A percentile compares a stretch with the other conserved stretches of the same genome.
Evolutionary conservation across 192 early-diverging fungal species (phyloP).

Genomic region (Mortierella alpina): DNA sequence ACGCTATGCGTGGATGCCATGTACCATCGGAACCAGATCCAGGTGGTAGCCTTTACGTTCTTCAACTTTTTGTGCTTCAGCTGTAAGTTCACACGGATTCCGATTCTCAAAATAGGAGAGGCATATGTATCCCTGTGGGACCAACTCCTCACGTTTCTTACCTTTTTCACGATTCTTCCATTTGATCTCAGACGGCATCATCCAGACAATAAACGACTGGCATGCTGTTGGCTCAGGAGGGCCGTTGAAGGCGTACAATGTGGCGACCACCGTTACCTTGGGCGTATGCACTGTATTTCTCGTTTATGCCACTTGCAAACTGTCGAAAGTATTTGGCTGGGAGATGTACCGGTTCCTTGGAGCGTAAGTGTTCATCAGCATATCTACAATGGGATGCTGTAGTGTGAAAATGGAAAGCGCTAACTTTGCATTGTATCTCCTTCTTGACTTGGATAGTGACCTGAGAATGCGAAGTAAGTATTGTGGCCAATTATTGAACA

Average conservation of each 20-base stretch:
- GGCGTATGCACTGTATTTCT: slow-evolving; percentile 39
- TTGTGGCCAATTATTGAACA: not conserved
- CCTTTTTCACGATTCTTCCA: not conserved
- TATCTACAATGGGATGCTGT: not conserved
- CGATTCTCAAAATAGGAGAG: slow-evolving; percentile 16
- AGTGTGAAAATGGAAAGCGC: too few species aligned
- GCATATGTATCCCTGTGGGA: not conserved
- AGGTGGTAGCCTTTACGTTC: slow-evolving; percentile 61
- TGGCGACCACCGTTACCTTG: slow-evolving; percentile 40
- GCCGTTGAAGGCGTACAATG: slow-evolving; percentile 18
- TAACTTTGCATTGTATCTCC: not conserved
- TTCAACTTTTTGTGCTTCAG: slow-evolving; percentile 68
- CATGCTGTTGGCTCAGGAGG: not conserved
- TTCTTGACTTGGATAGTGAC: slow-evolving; percentile 19
- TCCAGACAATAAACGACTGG: slow-evolving; percentile 46
- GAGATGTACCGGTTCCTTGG: slow-evolving; percentile 51
- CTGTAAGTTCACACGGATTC: slow-evolving; percentile 48
- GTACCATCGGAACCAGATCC: slow-evolving; percentile 49
- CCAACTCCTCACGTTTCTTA: not conserved
- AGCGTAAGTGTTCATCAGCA: slow-evolving; percentile 26
- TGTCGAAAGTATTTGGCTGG: slow-evolving; percentile 46
- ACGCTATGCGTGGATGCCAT: slow-evolving; percentile 50
- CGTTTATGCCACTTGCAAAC: slow-evolving; percentile 25
- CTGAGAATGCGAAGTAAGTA: slow-evolving; percentile 35
- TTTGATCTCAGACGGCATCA: slow-evolving; percentile 26